Evolutionary conservation across 2,329 filamentous ascomycete genomes (phyloP).

Genomic region (Sclerotinia subarctica): DNA sequence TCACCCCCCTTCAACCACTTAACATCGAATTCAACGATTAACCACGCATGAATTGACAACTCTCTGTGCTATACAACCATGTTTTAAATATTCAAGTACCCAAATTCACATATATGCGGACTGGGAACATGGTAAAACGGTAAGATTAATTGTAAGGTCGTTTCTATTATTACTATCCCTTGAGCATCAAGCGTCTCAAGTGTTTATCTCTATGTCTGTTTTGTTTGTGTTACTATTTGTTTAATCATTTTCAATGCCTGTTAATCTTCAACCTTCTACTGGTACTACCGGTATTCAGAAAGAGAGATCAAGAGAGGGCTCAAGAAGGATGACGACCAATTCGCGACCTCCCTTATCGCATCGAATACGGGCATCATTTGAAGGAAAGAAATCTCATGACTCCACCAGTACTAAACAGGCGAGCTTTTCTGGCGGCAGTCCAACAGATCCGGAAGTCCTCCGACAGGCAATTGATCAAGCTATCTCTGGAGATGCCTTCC

Average conservation of each 20-base stretch:
- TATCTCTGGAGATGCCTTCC: constrained; percentile 36
- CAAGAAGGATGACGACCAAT: constrained; percentile 24
- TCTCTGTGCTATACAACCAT: constrained; percentile 43
- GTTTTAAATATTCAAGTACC: constrained; percentile 26
- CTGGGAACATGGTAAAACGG: constrained; percentile 11
- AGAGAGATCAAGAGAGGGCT: not conserved
- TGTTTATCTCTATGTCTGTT: not conserved
- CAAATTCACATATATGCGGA: constrained; percentile 2
- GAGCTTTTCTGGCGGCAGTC: constrained; percentile 19
- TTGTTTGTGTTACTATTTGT: not conserved
- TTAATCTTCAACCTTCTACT: constrained; percentile 15
- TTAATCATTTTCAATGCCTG: constrained; percentile 12
- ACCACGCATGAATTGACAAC: constrained; percentile 53
- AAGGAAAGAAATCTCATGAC: constrained; percentile 31
- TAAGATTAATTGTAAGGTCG: constrained; percentile 8
- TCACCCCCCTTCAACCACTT: constrained; percentile 10
- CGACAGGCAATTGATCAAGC: constrained; percentile 34
- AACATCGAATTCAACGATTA: constrained; percentile 41
- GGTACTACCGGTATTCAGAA: not conserved
- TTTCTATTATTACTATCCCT: constrained; percentile 1
- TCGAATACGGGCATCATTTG: constrained; percentile 36
- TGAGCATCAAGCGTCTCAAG: constrained; percentile 1
- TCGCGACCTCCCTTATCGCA: constrained; percentile 37
- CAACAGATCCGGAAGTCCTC: constrained; percentile 33
- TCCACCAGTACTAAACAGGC: not conserved